Evolutionary conservation across 805 yeast genomes (phyloP).

Genomic region (Candida patagonica): DNA sequence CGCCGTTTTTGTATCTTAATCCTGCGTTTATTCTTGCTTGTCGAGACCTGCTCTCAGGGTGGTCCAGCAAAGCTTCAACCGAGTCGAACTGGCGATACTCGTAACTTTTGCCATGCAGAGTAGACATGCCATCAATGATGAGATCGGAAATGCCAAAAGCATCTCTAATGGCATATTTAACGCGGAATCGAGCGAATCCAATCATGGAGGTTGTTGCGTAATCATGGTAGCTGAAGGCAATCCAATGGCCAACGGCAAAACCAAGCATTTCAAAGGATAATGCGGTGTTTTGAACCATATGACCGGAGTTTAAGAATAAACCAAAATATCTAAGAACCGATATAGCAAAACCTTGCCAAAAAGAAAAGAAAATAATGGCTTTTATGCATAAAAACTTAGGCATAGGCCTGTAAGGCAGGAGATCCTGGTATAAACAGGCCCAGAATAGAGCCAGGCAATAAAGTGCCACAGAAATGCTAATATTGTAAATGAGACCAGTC

Average conservation of each 20-base stretch:
- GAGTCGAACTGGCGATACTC: conserved; percentile 80
- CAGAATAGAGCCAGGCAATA: conserved; percentile 86
- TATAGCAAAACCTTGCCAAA: conserved; percentile 80
- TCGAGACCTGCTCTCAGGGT: conserved; percentile 54
- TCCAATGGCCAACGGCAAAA: conserved; percentile 83
- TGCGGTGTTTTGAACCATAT: conserved; percentile 63
- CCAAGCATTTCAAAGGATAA: conserved; percentile 76
- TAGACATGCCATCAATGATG: conserved; percentile 60
- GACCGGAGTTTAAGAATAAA: conserved; percentile 26
- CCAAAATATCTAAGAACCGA: conserved; percentile 32
- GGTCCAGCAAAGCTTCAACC: conserved; percentile 53
- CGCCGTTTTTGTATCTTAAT: conserved; percentile 67
- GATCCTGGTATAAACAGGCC: conserved; percentile 75
- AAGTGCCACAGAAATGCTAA: conserved; percentile 71
- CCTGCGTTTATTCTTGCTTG: conserved; percentile 75
- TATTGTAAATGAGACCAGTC: conserved; percentile 62
- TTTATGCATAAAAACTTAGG: conserved; percentile 91
- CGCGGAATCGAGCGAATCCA: conserved; percentile 56
- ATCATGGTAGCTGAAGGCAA: conserved; percentile 70
- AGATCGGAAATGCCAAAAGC: conserved; percentile 72
- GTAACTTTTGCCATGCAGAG: conserved; percentile 63
- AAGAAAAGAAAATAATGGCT: conserved; percentile 90
- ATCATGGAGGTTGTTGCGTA: conserved; percentile 55
- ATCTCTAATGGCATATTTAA: conserved; percentile 61
- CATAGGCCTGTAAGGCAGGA: conserved; percentile 76